Base-by-base conservation (phyloP, 768 basidiomycete genomes). In the Cystobasidium onofrii region DNA sequence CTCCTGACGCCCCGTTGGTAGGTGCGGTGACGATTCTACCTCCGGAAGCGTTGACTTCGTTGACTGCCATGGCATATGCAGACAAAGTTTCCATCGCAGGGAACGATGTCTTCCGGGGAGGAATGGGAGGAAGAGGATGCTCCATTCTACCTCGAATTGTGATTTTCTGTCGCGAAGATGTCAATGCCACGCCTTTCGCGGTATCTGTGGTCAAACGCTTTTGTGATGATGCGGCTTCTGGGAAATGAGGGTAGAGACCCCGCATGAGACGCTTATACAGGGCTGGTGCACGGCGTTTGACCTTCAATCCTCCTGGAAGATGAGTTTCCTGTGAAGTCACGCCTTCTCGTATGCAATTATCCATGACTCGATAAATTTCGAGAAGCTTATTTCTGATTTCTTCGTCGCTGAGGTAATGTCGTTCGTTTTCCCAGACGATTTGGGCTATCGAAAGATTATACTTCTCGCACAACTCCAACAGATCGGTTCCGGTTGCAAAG, bases 31-130 rank as follows among this genome's bases (percentile, higher is more conserved):
- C 94, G 65, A 98, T 95, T 36, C 94, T 85, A 0, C 94, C 94
- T 0, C 94, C 93, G 34, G 87, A 85, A 2, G 93, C 93, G 78
- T 95, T 96, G 15, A 95, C 92, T 71, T 96, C 94, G 78, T 95
- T 95, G 15, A 93, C 92, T 20, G 91, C 91, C 67, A 79, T 79
- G 6, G 78, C 94, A 81, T 96, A 97, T 75, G 91, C 91, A 0
- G 89, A 90, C 74, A 98, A 83, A 79, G 93, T 94, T 79, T 98
- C 93, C 82, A 98, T 87, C 0, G 91, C 92, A 0, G 92, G 92
- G 64, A 96, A 92, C 77, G 89, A 88, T 10, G 90, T 90, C 81
- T 86, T 89, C 75, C 89, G 60, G 0, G 73, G 50, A 15, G 73
- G 74, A 0, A 76, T 64, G 3, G 78, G 76, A 13, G 72, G 69